Percentiles rank a stretch among this genome's conserved stretches.
Evolutionary conservation across 192 early-diverging fungal genomes (phyloP).

Genomic region (Coemansia sp.): DNA sequence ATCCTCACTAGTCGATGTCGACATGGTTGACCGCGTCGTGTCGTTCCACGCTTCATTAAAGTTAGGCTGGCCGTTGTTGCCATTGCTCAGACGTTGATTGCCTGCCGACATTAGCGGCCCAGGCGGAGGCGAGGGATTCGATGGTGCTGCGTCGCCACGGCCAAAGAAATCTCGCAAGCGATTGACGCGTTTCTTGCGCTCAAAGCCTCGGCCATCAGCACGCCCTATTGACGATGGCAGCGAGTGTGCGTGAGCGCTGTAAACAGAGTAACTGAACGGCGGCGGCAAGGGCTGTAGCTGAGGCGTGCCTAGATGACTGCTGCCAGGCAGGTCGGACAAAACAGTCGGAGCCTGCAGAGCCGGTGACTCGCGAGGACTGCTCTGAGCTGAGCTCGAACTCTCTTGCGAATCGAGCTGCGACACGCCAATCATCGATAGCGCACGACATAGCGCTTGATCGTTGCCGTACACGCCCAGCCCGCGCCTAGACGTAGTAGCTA

Average conservation of each 20-base stretch:
- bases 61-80: background rate
- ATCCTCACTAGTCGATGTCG: background rate
- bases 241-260: constrained; percentile 18
- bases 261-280: constrained; percentile 22
- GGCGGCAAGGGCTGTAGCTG: background rate
- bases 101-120: background rate
- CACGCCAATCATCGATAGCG: constrained; percentile 58
- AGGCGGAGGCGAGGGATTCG: background rate
- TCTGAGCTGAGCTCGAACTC: constrained; percentile 14
- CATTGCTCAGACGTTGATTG: background rate
- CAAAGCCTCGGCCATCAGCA: constrained; percentile 17
- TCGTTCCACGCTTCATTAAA: background rate
- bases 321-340: background rate
- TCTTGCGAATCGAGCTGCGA: constrained; percentile 39
- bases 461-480: constrained; percentile 12
- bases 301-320: background rate
- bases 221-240: constrained; percentile 14
- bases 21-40: constrained; percentile 20
- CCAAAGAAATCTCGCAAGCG: constrained; percentile 62
- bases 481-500: background rate
- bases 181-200: constrained; percentile 54
- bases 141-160: constrained; percentile 2
- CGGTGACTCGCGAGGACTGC: constrained; percentile 1
- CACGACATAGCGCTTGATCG: constrained; percentile 39
- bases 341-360: background rate